phyloP scores from a whole-genome alignment of 805 yeast species.

The Wickerhamiella kurtzmanii region DNA sequence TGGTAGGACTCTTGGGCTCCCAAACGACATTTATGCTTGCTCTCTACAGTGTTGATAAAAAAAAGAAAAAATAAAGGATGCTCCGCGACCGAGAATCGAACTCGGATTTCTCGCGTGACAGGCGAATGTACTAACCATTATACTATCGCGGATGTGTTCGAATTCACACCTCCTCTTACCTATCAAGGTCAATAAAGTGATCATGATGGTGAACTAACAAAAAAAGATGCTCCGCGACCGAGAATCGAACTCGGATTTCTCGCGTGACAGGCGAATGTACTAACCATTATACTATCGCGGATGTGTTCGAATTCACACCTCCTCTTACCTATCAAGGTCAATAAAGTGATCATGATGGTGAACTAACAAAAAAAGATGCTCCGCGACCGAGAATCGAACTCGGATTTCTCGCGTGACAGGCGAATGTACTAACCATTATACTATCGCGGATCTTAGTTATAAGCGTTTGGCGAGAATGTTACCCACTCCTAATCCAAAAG shows the following conservation, averaged over 20 bases:
- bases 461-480: background rate
- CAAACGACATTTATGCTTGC: background rate
- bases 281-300: constrained; percentile 3
- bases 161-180: no score
- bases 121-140: constrained; percentile 3
- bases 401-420: constrained; percentile 4
- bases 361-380: background rate
- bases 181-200: no score
- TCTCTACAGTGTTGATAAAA: background rate
- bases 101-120: constrained; percentile 4
- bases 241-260: constrained; percentile 3
- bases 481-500: no score
- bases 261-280: constrained; percentile 3
- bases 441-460: constrained; percentile 1
- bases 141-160: constrained; percentile 1
- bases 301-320: background rate
- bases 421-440: constrained; percentile 2
- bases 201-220: no score
- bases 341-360: no score
- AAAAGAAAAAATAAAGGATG: background rate
- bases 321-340: no score
- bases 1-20: background rate
- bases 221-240: constrained; percentile 3
- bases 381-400: constrained; percentile 4
- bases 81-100: constrained; percentile 4